Evolutionary conservation across 2,329 filamentous ascomycete species (phyloP), one percentile per base, ranked within the genome.

Genomic region (Cercospora sesami): DNA sequence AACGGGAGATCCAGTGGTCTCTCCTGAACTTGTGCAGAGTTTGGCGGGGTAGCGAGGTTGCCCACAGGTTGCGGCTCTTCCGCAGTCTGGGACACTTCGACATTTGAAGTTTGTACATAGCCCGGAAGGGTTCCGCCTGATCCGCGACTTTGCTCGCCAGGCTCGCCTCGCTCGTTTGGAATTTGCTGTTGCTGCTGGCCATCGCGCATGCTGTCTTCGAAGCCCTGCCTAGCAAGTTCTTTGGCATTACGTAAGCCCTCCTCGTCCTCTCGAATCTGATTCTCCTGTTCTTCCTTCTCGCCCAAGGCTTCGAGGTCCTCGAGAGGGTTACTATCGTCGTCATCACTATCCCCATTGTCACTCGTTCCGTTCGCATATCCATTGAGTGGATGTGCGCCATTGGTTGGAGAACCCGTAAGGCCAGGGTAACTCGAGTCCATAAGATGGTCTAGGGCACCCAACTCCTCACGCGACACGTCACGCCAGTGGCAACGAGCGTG

Each of bases 401-500:
- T 48, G 3, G 64, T 71, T 26, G 63, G 42, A 5, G 63, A 59
- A 2, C 42, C 45, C 23, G 36, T 45, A 14, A 57, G 60, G 10
- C 58, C 65, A 14, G 65, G 51, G 61, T 73, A 73, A 10, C 66
- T 69, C 5, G 72, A 67, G 28, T 75, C 74, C 73, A 74, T 73
- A 23, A 77, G 63, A 21, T 76, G 73, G 42, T 78, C 76, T 1
- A 79, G 69, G 5, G 72, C 75, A 31, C 74, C 73, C 12, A 79
- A 71, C 73, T 96, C 93, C 3, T 90, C 89, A 33, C 92, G 88
- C 16, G 87, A 89, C n/a, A 95, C 87, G 55, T 91, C 88, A 72
- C 89, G 91, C 93, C 93, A 96, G 14, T 89, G 89, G 78, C 93
- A 96, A 75, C 93, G 94, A 21, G 92, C 92, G 77, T 96, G 93